A percentile compares a stretch with the other conserved stretches of the same genome.
These are phyloP conservation scores for Phalaenopsis hybrid DNA, from an alignment of 116 monocot genomes.

Conservation along the genomic window DNA sequence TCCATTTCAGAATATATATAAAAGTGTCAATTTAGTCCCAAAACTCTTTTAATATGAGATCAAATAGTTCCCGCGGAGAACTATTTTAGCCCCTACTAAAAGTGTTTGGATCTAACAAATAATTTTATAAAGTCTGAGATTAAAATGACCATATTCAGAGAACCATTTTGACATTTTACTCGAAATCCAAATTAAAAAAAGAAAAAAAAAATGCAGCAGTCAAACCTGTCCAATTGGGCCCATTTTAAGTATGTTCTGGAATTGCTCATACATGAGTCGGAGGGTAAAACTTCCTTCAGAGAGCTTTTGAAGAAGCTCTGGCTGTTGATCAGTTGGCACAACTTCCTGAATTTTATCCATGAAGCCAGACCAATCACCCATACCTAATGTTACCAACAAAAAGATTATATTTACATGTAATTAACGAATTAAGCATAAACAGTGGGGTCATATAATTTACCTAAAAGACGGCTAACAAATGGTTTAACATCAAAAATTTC, in stretches of 20 bases:
- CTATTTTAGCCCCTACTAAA: no score
- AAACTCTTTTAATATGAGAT: no score
- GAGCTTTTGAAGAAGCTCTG: conserved; percentile 88
- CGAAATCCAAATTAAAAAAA: background rate
- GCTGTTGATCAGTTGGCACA: conserved; percentile 94
- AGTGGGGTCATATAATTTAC: conserved; percentile 20
- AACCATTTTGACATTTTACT: no score
- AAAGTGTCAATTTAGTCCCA: no score
- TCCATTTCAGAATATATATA: no score
- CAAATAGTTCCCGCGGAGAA: no score
- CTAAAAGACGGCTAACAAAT: conserved; percentile 95
- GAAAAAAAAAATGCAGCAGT: background rate
- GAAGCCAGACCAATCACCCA: conserved; percentile 99
- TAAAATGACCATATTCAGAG: no score
- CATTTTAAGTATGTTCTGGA: conserved; percentile 92
- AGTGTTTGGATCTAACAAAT: no score
- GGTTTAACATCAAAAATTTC: conserved; percentile 98
- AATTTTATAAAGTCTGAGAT: no score
- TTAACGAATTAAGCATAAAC: background rate
- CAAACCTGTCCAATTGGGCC: conserved; percentile 81
- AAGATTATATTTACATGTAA: background rate
- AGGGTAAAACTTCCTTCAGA: conserved; percentile 88
- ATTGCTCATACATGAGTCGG: conserved; percentile 91
- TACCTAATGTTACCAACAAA: conserved; percentile 30
- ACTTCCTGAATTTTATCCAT: conserved; percentile 99